Percentiles rank a stretch among this genome's conserved stretches.
Conservation (phyloP, 192 early-diverging fungal species). For the Glomus cerebriforme region DNA sequence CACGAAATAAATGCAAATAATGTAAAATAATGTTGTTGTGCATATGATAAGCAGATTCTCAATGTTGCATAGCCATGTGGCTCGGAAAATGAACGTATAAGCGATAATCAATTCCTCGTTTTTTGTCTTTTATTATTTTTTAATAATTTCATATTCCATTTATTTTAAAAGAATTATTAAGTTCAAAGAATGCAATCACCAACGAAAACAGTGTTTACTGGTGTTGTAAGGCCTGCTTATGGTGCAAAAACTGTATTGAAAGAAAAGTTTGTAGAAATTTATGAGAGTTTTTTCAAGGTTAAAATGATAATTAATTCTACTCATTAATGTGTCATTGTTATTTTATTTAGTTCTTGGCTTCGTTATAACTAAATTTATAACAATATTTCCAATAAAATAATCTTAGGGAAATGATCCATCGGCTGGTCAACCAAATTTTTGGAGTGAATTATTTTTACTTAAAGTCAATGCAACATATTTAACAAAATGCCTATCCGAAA, state of each 20-base stretch:
- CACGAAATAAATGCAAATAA: too few relatives aligned
- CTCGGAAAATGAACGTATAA: not conserved
- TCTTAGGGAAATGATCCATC: slow-evolving; percentile 51
- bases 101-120: not conserved
- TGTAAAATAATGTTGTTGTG: too few relatives aligned
- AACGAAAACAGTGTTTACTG: not conserved
- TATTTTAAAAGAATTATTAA: not conserved
- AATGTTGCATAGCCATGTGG: not conserved
- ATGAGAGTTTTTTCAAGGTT: slow-evolving; percentile 51
- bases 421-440: slow-evolving; percentile 46
- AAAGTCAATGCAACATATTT: slow-evolving; percentile 49
- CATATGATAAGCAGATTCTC: not conserved
- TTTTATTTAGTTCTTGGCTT: not conserved
- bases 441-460: slow-evolving; percentile 50
- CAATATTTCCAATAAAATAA: not conserved
- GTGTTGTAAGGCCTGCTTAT: slow-evolving; percentile 18
- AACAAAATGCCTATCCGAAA: slow-evolving; percentile 37
- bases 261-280: slow-evolving; percentile 58
- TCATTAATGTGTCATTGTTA: not conserved
- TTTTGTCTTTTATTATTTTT: not conserved
- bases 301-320: not conserved
- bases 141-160: not conserved
- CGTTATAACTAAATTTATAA: not conserved
- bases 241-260: slow-evolving; percentile 42
- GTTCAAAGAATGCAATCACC: not conserved